A percentile compares a stretch with the other conserved stretches of the same genome.
These are phyloP conservation scores for Schizophyllum amplum DNA, from an alignment of 1,284 basidiomycete species.

Conservation along the genomic window DNA sequence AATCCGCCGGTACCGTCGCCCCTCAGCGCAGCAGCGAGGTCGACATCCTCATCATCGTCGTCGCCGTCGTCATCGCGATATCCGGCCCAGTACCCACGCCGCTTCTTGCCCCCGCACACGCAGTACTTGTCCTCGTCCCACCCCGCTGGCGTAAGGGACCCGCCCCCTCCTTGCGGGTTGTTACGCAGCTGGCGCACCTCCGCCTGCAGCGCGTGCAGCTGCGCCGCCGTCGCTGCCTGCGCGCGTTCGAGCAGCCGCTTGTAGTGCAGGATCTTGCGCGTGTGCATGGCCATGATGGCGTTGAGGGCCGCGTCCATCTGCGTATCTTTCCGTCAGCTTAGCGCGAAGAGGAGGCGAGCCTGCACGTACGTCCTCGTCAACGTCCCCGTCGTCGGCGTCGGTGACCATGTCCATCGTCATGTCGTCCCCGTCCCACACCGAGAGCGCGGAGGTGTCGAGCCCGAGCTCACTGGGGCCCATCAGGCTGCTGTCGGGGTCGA, in stretches of 20 bases:
- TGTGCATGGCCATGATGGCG: slow-evolving; percentile 34
- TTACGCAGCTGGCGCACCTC: slow-evolving; percentile 50
- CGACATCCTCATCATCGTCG: slow-evolving; percentile 27
- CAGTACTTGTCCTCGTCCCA: slow-evolving; percentile 37
- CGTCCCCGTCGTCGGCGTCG: not conserved
- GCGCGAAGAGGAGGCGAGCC: too few relatives aligned
- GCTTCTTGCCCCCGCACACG: slow-evolving; percentile 50
- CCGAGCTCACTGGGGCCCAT: not conserved
- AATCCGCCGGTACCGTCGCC: slow-evolving; percentile 49
- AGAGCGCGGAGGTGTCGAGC: not conserved
- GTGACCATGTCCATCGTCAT: not conserved
- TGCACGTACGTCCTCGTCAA: not conserved
- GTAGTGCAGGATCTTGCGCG: slow-evolving; percentile 59
- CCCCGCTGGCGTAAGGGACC: slow-evolving; percentile 10
- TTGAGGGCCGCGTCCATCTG: not conserved
- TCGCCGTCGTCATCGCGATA: slow-evolving; percentile 39
- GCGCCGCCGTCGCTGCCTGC: slow-evolving; percentile 66
- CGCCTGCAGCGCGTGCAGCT: slow-evolving; percentile 72
- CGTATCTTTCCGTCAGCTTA: too few relatives aligned
- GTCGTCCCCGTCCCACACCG: not conserved
- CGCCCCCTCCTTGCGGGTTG: slow-evolving; percentile 6
- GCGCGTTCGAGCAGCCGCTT: slow-evolving; percentile 69
- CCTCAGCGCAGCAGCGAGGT: slow-evolving; percentile 38
- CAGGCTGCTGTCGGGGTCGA: not conserved
- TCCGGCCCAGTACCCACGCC: slow-evolving; percentile 56